Evolutionary conservation across 1,139 yeast species (phyloP).

Genomic region (Lodderomyces pseudojiufengensis): DNA sequence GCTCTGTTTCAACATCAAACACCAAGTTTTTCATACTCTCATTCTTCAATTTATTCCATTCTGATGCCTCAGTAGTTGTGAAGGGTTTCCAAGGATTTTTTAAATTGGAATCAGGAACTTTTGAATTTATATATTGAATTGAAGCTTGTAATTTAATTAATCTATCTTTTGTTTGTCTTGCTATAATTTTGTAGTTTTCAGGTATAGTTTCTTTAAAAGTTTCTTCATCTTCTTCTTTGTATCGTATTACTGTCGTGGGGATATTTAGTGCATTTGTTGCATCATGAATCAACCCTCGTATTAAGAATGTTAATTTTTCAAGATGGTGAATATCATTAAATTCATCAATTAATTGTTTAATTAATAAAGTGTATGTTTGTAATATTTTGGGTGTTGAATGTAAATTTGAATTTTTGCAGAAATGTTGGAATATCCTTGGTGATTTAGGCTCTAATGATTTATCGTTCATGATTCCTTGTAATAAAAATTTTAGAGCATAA

Average conservation of each 20-base stretch:
- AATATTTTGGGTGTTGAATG: neutral
- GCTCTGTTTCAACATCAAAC: no score
- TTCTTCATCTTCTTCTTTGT: conserved; percentile 3
- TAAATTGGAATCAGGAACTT: conserved; percentile 1
- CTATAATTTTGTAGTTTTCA: conserved; percentile 28
- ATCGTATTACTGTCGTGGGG: conserved; percentile 19
- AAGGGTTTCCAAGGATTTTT: conserved; percentile 12
- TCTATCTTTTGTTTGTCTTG: conserved; percentile 19
- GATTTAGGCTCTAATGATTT: conserved; percentile 8
- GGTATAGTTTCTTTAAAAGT: conserved; percentile 12
- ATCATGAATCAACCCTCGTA: conserved; percentile 25
- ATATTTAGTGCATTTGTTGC: conserved; percentile 21
- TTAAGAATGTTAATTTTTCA: conserved; percentile 12
- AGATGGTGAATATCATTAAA: conserved; percentile 7
- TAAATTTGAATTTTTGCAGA: conserved; percentile 6
- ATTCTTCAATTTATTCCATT: conserved; percentile 16
- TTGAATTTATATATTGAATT: conserved; percentile 13
- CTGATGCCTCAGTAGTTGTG: conserved; percentile 12
- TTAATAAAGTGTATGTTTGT: conserved; percentile 9
- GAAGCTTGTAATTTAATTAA: conserved; percentile 21
- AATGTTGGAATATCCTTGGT: conserved; percentile 17
- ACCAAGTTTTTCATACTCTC: neutral
- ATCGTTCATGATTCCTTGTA: conserved; percentile 13
- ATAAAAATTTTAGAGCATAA: conserved; percentile 16
- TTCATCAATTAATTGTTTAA: conserved; percentile 9